A percentile compares a stretch with the other conserved stretches of the same genome.
These are phyloP conservation scores for Fusarium mundagurra DNA, from an alignment of 2,329 filamentous ascomycete species.

Conservation along the genomic window DNA sequence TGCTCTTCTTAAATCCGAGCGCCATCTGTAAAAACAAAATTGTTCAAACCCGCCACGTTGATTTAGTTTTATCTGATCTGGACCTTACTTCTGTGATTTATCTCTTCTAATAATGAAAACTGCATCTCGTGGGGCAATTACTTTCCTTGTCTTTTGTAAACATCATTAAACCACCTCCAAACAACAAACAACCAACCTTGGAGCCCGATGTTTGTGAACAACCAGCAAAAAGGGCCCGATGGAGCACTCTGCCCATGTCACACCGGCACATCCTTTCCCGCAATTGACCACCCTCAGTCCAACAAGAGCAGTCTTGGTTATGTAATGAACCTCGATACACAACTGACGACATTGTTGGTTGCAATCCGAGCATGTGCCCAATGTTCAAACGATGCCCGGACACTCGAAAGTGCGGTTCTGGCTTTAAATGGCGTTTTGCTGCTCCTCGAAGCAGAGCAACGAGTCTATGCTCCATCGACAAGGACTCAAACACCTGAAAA, in stretches of 20 bases:
- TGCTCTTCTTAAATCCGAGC: neutral
- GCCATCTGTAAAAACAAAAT: too few relatives aligned
- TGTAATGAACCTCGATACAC: neutral
- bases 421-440: neutral
- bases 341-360: neutral
- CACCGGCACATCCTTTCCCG: neutral
- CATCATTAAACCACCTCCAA: too few relatives aligned
- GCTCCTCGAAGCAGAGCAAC: neutral
- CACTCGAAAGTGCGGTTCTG: neutral
- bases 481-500: neutral
- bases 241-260: neutral
- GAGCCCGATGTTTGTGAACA: neutral
- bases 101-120: neutral
- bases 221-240: too few relatives aligned
- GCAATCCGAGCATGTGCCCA: neutral
- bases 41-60: too few relatives aligned
- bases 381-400: neutral
- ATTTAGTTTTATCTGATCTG: too few relatives aligned
- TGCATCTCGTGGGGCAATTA: fast-evolving
- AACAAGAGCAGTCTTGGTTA: neutral
- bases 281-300: fast-evolving
- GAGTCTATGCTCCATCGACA: neutral
- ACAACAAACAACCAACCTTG: neutral
- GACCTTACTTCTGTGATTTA: neutral
- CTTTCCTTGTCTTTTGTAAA: neutral